Percentiles rank a stretch among this genome's conserved stretches.
These are phyloP conservation scores for Citrullus colocynthis DNA, from an alignment of 306 rosid genomes.

Conservation along the genomic window DNA sequence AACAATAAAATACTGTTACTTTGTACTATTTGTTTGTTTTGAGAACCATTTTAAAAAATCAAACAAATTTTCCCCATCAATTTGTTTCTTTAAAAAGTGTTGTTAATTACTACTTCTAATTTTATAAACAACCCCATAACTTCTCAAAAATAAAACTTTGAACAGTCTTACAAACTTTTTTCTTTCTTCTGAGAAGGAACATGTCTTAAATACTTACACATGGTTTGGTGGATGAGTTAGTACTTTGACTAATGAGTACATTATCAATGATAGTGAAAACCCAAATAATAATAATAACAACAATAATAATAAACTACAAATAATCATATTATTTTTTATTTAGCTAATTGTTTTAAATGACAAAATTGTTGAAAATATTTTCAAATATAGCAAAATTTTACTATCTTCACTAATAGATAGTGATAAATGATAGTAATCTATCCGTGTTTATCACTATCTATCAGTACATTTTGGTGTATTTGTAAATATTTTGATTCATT, in stretches of 20 bases:
- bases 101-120: not conserved
- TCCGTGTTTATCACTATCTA: no score
- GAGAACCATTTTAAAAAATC: not conserved
- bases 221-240: not conserved
- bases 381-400: no score
- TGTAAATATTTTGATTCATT: no score
- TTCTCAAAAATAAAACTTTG: not conserved
- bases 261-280: not conserved
- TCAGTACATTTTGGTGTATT: no score
- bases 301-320: no score
- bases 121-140: not conserved
- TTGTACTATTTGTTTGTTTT: not conserved
- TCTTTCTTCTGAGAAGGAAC: not conserved
- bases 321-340: no score
- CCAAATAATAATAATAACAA: no score
- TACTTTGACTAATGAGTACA: not conserved
- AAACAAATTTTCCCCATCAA: not conserved
- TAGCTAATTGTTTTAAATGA: no score
- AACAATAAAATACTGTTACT: not conserved
- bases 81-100: not conserved
- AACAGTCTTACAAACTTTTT: not conserved
- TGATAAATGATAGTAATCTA: no score
- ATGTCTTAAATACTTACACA: conserved; percentile 4
- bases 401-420: no score
- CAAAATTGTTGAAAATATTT: no score